A percentile compares a stretch with the other conserved stretches of the same genome.
phyloP scores from a whole-genome alignment of 2,329 filamentous ascomycete species.

The Hymenotorrendiella dingleyae region DNA sequence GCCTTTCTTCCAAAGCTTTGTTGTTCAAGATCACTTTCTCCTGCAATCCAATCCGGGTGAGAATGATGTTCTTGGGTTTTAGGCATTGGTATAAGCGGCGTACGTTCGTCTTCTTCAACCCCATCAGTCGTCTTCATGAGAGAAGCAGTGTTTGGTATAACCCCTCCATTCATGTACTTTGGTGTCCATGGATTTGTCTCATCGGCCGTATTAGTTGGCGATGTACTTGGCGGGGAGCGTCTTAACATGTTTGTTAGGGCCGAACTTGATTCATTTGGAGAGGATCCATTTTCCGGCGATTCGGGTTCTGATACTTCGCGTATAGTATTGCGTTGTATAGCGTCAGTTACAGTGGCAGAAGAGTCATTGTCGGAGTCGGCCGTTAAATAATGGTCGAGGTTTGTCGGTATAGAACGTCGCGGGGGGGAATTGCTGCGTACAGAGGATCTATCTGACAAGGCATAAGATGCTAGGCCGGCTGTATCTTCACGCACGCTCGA shows the following conservation, averaged over 20 bases:
- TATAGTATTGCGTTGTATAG: slow-evolving; percentile 44
- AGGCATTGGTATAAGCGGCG: slow-evolving; percentile 25
- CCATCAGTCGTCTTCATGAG: slow-evolving; percentile 22
- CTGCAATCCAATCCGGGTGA: slow-evolving; percentile 28
- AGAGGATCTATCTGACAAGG: slow-evolving; percentile 56
- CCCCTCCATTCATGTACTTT: slow-evolving; percentile 6
- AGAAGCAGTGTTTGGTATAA: slow-evolving; percentile 14
- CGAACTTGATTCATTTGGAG: slow-evolving; percentile 35
- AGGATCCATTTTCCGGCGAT: slow-evolving; percentile 38
- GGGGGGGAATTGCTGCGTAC: slow-evolving; percentile 28
- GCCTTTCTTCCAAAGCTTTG: slow-evolving; percentile 15
- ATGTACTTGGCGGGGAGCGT: slow-evolving; percentile 28
- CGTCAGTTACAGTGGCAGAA: slow-evolving; percentile 18
- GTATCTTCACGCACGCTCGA: slow-evolving; percentile 80
- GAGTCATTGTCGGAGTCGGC: slow-evolving; percentile 20
- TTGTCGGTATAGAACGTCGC: slow-evolving; percentile 17
- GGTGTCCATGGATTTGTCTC: background rate
- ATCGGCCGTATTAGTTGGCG: slow-evolving; percentile 12
- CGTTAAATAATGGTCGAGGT: slow-evolving; percentile 26
- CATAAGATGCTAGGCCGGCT: slow-evolving; percentile 77
- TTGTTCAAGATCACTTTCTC: slow-evolving; percentile 28
- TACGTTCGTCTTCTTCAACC: slow-evolving; percentile 24
- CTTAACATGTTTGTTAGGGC: slow-evolving; percentile 46
- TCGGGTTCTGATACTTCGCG: slow-evolving; percentile 55
- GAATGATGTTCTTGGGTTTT: slow-evolving; percentile 4